These are phyloP conservation scores for Arthrobotrys megalospora DNA, from an alignment of 2,329 filamentous ascomycete genomes.

Conservation along the genomic window DNA sequence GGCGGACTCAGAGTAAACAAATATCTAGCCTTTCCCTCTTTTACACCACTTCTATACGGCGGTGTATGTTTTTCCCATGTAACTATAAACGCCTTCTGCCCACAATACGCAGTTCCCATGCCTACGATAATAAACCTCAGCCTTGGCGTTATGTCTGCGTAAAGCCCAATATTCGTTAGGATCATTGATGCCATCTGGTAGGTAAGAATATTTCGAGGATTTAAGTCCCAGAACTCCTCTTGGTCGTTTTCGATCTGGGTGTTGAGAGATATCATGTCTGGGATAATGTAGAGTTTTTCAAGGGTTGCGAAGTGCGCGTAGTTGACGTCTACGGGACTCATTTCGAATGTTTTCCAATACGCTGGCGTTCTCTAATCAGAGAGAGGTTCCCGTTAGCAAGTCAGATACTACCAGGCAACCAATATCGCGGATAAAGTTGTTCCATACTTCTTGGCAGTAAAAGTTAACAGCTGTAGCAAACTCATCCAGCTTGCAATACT, in stretches of 20 bases:
- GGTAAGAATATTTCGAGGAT: slow-evolving; percentile 21
- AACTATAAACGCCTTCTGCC: slow-evolving; percentile 36
- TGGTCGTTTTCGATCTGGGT: slow-evolving; percentile 34
- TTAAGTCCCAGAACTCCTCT: slow-evolving; percentile 15
- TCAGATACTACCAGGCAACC: too few species aligned
- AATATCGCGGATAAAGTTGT: neutral
- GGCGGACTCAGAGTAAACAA: slow-evolving; percentile 30
- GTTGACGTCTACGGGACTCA: slow-evolving; percentile 24
- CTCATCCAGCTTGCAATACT: slow-evolving; percentile 17
- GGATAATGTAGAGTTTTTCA: slow-evolving; percentile 40
- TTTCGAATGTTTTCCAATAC: slow-evolving; percentile 38
- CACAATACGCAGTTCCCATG: slow-evolving; percentile 20
- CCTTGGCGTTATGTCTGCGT: slow-evolving; percentile 19
- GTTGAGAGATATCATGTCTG: slow-evolving; percentile 25
- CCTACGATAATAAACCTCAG: slow-evolving; percentile 36
- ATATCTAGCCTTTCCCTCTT: slow-evolving; percentile 1
- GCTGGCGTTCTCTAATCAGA: slow-evolving; percentile 11
- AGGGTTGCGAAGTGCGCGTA: slow-evolving; percentile 32
- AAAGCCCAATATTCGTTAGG: slow-evolving; percentile 33
- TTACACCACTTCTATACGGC: slow-evolving; percentile 1
- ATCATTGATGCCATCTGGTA: slow-evolving; percentile 36
- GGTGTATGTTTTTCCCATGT: slow-evolving; percentile 33
- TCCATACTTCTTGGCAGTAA: slow-evolving; percentile 13
- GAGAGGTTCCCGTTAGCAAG: neutral
- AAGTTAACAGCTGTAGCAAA: slow-evolving; percentile 40